Evolutionary conservation across 2,329 filamentous ascomycete species (phyloP).

Genomic region (Tolypocladium tropicale): DNA sequence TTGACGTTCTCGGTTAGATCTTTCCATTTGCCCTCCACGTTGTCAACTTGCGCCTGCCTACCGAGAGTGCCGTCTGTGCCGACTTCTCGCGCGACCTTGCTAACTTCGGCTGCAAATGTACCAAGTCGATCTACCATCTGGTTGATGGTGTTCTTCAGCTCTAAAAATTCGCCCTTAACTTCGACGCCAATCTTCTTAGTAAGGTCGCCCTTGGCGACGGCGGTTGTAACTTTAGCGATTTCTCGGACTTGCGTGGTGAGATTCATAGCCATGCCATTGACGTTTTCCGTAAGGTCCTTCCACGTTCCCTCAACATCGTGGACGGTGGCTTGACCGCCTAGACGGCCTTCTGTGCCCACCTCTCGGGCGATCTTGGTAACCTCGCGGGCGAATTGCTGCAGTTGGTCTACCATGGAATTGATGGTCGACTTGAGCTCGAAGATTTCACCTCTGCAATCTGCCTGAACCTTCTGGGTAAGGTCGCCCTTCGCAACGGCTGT

Average conservation of each 20-base stretch:
- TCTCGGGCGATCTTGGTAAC: conserved; percentile 94
- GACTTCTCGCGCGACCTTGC: conserved; percentile 89
- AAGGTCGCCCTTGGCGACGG: conserved; percentile 86
- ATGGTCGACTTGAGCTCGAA: conserved; percentile 94
- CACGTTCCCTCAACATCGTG: conserved; percentile 96
- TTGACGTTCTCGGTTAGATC: conserved; percentile 89
- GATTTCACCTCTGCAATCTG: conserved; percentile 84
- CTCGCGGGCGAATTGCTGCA: conserved; percentile 93
- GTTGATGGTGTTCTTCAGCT: conserved; percentile 96
- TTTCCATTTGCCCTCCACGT: conserved; percentile 96
- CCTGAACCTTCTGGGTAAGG: conserved; percentile 92
- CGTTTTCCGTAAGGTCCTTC: conserved; percentile 89
- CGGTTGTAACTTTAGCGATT: conserved; percentile 93
- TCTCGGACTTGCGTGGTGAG: conserved; percentile 95
- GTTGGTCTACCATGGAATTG: conserved; percentile 97
- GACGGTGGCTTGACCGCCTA: conserved; percentile 90
- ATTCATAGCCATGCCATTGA: conserved; percentile 99
- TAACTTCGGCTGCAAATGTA: conserved; percentile 93
- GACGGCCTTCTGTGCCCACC: conserved; percentile 87
- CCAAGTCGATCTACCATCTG: conserved; percentile 97
- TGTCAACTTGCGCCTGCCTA: conserved; percentile 86
- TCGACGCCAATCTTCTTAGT: conserved; percentile 94
- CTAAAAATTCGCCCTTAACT: conserved; percentile 85
- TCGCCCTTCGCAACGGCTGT: conserved; percentile 73
- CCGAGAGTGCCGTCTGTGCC: conserved; percentile 91